These are phyloP conservation scores for Arachnomyces sp. DNA, from an alignment of 2,329 filamentous ascomycete species.

Conservation along the genomic window DNA sequence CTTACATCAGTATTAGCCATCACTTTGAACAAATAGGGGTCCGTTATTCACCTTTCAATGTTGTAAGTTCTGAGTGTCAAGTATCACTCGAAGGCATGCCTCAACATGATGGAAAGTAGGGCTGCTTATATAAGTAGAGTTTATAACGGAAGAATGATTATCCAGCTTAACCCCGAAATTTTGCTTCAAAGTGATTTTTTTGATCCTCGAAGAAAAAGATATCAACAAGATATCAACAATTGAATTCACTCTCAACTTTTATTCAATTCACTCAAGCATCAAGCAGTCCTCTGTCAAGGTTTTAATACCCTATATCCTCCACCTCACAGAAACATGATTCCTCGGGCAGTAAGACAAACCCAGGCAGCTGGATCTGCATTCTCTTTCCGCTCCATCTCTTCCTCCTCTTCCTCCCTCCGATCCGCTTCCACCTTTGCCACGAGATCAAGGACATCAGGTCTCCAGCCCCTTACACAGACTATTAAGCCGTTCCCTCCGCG, in stretches of 20 bases:
- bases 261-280: neutral
- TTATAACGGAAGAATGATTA: neutral
- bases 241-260: neutral
- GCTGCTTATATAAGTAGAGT: neutral
- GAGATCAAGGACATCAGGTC: neutral
- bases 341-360: slow-evolving; percentile 34
- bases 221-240: neutral
- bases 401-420: slow-evolving; percentile 25
- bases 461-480: slow-evolving; percentile 14
- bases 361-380: slow-evolving; percentile 30
- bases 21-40: too few species aligned
- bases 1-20: too few species aligned
- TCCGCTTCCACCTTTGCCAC: slow-evolving; percentile 24
- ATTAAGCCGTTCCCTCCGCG: slow-evolving; percentile 26
- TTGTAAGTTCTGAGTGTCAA: too few species aligned
- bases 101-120: too few species aligned
- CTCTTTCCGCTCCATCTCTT: slow-evolving; percentile 25
- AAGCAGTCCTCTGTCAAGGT: neutral
- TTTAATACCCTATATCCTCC: slow-evolving; percentile 4
- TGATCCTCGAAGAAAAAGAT: neutral
- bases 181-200: neutral
- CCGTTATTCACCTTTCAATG: too few species aligned
- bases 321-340: slow-evolving; percentile 28
- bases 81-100: too few species aligned
- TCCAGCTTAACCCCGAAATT: neutral